These are phyloP conservation scores for Chaetomium fimeti DNA, from an alignment of 495 filamentous ascomycete species.

Conservation along the genomic window DNA sequence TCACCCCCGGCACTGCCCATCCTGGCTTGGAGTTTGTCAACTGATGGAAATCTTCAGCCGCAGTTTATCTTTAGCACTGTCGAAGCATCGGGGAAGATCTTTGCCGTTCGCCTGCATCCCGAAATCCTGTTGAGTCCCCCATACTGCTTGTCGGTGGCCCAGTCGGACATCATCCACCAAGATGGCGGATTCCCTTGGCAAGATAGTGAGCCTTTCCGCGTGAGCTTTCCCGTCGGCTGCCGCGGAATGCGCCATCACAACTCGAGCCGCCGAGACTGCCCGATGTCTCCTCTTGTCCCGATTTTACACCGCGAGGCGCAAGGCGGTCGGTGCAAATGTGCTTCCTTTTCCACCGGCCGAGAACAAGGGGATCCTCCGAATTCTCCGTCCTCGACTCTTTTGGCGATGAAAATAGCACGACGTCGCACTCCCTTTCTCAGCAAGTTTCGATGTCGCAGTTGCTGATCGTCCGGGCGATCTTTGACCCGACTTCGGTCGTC, in stretches of 20 bases:
- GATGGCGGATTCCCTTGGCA: neutral
- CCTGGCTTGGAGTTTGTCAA: neutral
- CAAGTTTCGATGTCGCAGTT: neutral
- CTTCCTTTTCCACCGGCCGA: neutral
- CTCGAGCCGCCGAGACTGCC: neutral
- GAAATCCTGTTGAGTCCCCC: slow-evolving; percentile 6
- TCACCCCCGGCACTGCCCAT: slow-evolving; percentile 8
- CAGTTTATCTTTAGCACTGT: slow-evolving; percentile 26
- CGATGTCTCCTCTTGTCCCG: no score
- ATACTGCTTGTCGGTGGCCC: slow-evolving; percentile 15
- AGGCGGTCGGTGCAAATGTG: neutral
- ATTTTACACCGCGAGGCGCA: no score
- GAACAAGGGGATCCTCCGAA: neutral
- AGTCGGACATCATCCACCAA: neutral
- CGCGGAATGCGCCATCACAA: neutral
- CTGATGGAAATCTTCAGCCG: slow-evolving; percentile 19
- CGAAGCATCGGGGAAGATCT: slow-evolving; percentile 7
- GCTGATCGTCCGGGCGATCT: neutral
- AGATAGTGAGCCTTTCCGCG: neutral
- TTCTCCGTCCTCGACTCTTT: neutral
- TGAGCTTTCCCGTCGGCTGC: neutral
- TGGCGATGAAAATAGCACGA: neutral
- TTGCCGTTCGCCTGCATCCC: slow-evolving; percentile 17
- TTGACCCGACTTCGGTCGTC: neutral
- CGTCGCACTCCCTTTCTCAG: neutral